Conservation (phyloP, 352 stramenopile genomes). For the Pythium sukuiense region DNA sequence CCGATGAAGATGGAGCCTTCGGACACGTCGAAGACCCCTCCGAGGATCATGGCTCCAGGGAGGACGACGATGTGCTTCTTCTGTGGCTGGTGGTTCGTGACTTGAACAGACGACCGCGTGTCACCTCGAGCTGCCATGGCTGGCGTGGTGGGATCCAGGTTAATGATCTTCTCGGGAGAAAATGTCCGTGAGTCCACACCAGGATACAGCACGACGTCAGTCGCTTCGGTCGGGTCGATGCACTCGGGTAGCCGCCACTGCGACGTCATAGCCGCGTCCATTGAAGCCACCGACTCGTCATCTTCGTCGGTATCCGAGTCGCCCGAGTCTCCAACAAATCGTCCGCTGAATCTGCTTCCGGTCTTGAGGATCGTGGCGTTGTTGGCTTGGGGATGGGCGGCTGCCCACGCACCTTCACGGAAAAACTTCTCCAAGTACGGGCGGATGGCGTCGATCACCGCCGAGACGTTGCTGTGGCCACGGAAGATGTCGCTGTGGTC, state of each 20-base stretch:
- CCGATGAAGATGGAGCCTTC: conserved; percentile 70
- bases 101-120: conserved; percentile 25
- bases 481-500: conserved; percentile 56
- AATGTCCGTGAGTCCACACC: conserved; percentile 54
- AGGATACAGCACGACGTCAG: conserved; percentile 55
- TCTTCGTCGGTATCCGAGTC: conserved; percentile 30
- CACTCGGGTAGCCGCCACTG: conserved; percentile 43
- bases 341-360: conserved; percentile 28
- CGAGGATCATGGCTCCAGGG: conserved; percentile 44
- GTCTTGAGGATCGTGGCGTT: conserved; percentile 31
- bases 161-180: conserved; percentile 56
- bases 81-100: conserved; percentile 22
- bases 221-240: conserved; percentile 44
- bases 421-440: conserved; percentile 60
- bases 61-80: conserved; percentile 59
- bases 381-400: conserved; percentile 18
- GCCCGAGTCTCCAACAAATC: conserved; percentile 34
- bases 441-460: conserved; percentile 61
- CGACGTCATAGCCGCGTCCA: conserved; percentile 15
- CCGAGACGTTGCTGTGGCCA: conserved; percentile 55
- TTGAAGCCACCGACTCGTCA: background rate
- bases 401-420: conserved; percentile 14
- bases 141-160: conserved; percentile 32
- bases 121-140: background rate
- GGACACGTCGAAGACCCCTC: conserved; percentile 68